Conservation (phyloP, 192 early-diverging fungal species). For the Jimgerdemannia lactiflua region DNA sequence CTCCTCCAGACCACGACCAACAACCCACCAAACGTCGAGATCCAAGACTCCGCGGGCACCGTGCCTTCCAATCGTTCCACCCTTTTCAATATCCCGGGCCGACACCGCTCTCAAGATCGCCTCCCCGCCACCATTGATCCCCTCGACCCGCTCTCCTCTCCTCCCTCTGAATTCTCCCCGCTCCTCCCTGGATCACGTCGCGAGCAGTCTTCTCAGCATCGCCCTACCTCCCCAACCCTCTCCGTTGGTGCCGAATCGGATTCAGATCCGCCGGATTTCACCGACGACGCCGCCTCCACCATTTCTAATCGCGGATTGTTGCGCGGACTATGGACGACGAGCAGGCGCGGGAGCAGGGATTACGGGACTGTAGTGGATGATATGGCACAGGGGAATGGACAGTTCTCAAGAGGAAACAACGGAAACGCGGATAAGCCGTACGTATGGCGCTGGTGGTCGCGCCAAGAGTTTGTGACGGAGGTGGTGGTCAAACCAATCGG, state of each 20-base stretch:
- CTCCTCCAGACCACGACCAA: not conserved
- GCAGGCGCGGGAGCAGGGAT: not conserved
- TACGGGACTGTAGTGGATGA: not conserved
- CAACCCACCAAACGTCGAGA: not conserved
- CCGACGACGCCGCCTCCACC: not conserved
- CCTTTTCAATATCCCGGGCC: not conserved
- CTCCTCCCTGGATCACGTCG: not conserved
- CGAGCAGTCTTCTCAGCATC: not conserved
- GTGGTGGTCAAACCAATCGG: conserved; percentile 48
- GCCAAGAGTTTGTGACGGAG: conserved; percentile 6
- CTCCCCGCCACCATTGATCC: not conserved
- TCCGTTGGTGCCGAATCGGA: not conserved
- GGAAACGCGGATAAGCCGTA: not conserved
- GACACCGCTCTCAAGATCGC: not conserved
- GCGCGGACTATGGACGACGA: not conserved
- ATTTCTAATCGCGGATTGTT: not conserved
- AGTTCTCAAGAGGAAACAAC: not conserved
- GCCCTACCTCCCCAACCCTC: not conserved
- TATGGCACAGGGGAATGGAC: not conserved
- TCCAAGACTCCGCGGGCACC: not conserved
- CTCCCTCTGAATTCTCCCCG: not conserved
- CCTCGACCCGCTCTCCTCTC: not conserved
- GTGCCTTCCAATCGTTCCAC: not conserved
- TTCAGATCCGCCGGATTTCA: not conserved
- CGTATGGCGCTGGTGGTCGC: not conserved